phyloP scores from a whole-genome alignment of 306 rosid genomes.

The Macrotyloma uniflorum region DNA sequence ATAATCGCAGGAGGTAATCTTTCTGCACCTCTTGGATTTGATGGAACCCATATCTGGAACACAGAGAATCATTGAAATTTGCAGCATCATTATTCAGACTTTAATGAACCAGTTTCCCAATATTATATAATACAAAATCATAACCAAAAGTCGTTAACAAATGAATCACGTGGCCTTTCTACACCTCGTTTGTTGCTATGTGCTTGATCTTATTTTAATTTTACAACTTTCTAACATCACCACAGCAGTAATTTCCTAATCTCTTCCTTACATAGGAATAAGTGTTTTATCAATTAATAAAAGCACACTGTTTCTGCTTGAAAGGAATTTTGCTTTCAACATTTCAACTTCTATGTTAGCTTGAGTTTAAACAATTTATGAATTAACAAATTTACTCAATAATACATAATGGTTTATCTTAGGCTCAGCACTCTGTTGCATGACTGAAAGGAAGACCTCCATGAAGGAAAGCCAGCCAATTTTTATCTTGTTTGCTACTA shows the following conservation, averaged over 20 bases:
- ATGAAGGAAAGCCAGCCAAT: conserved; percentile 6
- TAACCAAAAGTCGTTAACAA: neutral
- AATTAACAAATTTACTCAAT: neutral
- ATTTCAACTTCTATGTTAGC: conserved; percentile 9
- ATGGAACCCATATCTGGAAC: conserved; percentile 91
- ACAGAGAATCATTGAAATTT: conserved; percentile 42
- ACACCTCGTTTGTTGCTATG: conserved; percentile 10
- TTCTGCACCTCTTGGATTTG: conserved; percentile 98
- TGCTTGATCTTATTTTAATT: conserved; percentile 18
- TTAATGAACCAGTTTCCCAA: conserved; percentile 16
- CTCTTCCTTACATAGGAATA: conserved; percentile 13
- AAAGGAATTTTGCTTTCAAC: conserved; percentile 8
- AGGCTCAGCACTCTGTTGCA: neutral
- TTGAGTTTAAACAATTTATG: neutral
- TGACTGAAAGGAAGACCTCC: neutral
- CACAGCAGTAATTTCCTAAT: conserved; percentile 21
- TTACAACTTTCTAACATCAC: conserved; percentile 16
- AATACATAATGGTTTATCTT: neutral
- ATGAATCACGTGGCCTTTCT: conserved; percentile 8
- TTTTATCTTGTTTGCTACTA: neutral
- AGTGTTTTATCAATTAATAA: conserved; percentile 14
- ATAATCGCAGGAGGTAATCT: conserved; percentile 80
- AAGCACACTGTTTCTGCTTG: conserved; percentile 8
- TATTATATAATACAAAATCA: conserved; percentile 19
- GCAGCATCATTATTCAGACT: conserved; percentile 18